phyloP scores from a whole-genome alignment of 2,329 filamentous ascomycete species.

The Pleoardoris graminearum region DNA sequence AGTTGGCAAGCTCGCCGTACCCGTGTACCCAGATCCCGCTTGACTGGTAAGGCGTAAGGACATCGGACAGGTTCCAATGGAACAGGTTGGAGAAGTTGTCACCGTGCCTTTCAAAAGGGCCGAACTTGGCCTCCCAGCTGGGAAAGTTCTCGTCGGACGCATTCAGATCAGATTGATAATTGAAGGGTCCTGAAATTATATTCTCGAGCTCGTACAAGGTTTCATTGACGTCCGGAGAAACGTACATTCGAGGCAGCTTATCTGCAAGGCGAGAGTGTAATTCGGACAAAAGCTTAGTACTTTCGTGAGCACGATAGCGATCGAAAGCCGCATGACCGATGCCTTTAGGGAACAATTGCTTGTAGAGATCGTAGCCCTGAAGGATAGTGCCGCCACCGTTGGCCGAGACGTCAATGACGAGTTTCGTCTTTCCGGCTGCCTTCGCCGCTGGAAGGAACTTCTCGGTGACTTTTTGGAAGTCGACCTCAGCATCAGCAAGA shows the following conservation, averaged over 20 bases:
- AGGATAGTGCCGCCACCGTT: constrained; percentile 64
- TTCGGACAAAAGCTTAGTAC: constrained; percentile 50
- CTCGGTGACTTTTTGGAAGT: constrained; percentile 49
- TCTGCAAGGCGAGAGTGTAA: constrained; percentile 43
- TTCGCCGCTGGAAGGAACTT: constrained; percentile 50
- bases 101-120: constrained; percentile 47
- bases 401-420: constrained; percentile 62
- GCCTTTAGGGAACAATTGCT: constrained; percentile 56
- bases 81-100: constrained; percentile 62
- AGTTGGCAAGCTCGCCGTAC: constrained; percentile 47
- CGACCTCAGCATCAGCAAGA: constrained; percentile 29
- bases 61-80: constrained; percentile 55
- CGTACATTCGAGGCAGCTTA: constrained; percentile 33
- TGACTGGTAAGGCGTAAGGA: constrained; percentile 42
- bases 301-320: constrained; percentile 56
- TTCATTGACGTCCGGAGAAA: constrained; percentile 32
- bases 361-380: constrained; percentile 66
- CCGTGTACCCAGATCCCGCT: constrained; percentile 42
- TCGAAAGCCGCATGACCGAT: constrained; percentile 55
- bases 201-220: constrained; percentile 42
- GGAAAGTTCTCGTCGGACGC: constrained; percentile 55
- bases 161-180: constrained; percentile 52
- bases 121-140: constrained; percentile 54
- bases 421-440: constrained; percentile 59
- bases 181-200: constrained; percentile 49